Percentiles rank a stretch among this genome's conserved stretches.
These are phyloP conservation scores for Solanum arcanum DNA, from an alignment of 257 asterid genomes.

Conservation along the genomic window DNA sequence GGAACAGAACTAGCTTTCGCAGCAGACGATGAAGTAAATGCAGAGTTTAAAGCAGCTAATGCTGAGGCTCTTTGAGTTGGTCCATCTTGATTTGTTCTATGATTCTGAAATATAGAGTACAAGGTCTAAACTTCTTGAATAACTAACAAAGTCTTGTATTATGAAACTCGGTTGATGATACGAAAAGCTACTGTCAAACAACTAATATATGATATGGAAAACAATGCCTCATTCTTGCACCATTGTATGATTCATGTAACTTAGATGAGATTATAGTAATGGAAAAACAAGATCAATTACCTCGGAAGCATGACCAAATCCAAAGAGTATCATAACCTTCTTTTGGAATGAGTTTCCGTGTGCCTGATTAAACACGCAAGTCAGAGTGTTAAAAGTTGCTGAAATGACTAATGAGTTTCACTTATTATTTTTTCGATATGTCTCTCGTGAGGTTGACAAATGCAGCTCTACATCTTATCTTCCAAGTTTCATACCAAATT, in stretches of 20 bases:
- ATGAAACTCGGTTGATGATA: not conserved
- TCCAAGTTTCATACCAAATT: not conserved
- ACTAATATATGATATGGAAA: not conserved
- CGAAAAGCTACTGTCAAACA: not conserved
- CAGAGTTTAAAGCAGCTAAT: constrained; percentile 87
- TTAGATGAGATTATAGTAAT: not conserved
- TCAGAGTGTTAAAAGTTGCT: not conserved
- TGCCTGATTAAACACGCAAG: constrained; percentile 30
- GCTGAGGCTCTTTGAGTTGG: constrained; percentile 98
- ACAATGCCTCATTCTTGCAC: not conserved
- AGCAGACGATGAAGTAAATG: constrained; percentile 55
- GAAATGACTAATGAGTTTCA: not conserved
- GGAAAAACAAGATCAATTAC: constrained; percentile 18
- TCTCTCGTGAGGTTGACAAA: not conserved
- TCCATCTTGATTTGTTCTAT: constrained; percentile 63
- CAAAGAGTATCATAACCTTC: constrained; percentile 80
- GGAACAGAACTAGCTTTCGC: constrained; percentile 34
- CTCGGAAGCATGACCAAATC: constrained; percentile 57
- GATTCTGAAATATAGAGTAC: not conserved
- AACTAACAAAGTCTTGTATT: not conserved
- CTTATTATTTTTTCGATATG: not conserved
- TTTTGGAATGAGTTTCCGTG: constrained; percentile 95
- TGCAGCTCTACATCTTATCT: not conserved
- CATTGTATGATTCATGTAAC: not conserved
- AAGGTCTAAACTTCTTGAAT: not conserved